phyloP scores from a whole-genome alignment of 2,329 filamentous ascomycete species.

The Verticillium longisporum region DNA sequence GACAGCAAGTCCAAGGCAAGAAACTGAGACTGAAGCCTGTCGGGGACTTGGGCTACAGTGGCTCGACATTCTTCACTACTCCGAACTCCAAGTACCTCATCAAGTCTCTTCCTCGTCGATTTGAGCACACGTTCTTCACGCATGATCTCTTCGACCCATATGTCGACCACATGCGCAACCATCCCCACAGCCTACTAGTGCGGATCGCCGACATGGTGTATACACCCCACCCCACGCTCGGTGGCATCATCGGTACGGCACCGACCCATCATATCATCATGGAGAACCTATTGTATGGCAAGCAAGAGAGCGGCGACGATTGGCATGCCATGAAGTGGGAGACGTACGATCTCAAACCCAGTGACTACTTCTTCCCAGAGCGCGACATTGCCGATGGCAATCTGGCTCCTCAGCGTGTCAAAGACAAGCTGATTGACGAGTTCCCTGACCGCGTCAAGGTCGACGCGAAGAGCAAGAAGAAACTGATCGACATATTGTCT shows the following conservation, averaged over 20 bases:
- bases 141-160: constrained; percentile 61
- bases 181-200: constrained; percentile 57
- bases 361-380: constrained; percentile 70
- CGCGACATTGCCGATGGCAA: constrained; percentile 60
- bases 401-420: constrained; percentile 57
- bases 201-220: constrained; percentile 66
- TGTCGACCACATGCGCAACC: constrained; percentile 51
- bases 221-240: constrained; percentile 47
- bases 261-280: constrained; percentile 71
- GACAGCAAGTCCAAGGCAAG: constrained; percentile 32
- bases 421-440: constrained; percentile 58
- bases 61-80: constrained; percentile 69
- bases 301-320: constrained; percentile 32
- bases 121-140: constrained; percentile 65
- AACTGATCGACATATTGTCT: constrained; percentile 47
- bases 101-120: constrained; percentile 63
- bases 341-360: constrained; percentile 68
- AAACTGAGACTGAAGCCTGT: constrained; percentile 40
- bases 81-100: constrained; percentile 60
- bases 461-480: constrained; percentile 43
- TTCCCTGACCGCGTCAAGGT: constrained; percentile 62
- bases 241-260: constrained; percentile 50
- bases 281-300: constrained; percentile 66
- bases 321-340: constrained; percentile 47
- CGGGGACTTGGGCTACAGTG: constrained; percentile 67